These are phyloP conservation scores for Golubevia sp. DNA, from an alignment of 1,284 basidiomycete genomes.

Conservation along the genomic window DNA sequence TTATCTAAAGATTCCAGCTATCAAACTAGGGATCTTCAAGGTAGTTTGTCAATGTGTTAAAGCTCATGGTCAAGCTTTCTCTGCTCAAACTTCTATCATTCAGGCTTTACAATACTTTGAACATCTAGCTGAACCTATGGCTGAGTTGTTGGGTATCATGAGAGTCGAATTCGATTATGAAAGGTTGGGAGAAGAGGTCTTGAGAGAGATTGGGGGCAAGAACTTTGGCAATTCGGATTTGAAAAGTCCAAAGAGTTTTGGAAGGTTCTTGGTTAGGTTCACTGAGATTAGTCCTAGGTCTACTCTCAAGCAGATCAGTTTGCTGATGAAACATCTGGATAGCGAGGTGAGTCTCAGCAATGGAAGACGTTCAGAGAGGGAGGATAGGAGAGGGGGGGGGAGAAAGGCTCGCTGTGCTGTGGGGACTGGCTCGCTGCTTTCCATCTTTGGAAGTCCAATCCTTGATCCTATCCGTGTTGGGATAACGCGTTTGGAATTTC, in stretches of 20 bases:
- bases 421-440: background rate
- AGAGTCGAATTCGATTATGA: conserved; percentile 85
- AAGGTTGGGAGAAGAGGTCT: conserved; percentile 85
- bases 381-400: background rate
- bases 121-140: conserved; percentile 90
- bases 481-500: background rate
- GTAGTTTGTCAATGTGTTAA: conserved; percentile 91
- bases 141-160: conserved; percentile 80
- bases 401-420: background rate
- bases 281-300: conserved; percentile 82
- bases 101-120: conserved; percentile 92
- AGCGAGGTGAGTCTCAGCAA: conserved; percentile 73
- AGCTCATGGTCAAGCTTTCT: conserved; percentile 77
- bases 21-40: conserved; percentile 79
- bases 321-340: conserved; percentile 84
- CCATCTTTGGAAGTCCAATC: background rate
- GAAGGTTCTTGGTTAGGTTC: conserved; percentile 80
- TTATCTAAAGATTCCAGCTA: conserved; percentile 80
- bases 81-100: conserved; percentile 80
- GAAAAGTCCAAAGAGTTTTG: conserved; percentile 85
- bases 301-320: conserved; percentile 85
- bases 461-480: no score
- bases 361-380: background rate
- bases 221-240: conserved; percentile 79
- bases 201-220: conserved; percentile 80